A percentile compares a stretch with the other conserved stretches of the same genome.
These are phyloP conservation scores for Isabelozyma pseudorhagii DNA, from an alignment of 805 yeast genomes.

Conservation along the genomic window DNA sequence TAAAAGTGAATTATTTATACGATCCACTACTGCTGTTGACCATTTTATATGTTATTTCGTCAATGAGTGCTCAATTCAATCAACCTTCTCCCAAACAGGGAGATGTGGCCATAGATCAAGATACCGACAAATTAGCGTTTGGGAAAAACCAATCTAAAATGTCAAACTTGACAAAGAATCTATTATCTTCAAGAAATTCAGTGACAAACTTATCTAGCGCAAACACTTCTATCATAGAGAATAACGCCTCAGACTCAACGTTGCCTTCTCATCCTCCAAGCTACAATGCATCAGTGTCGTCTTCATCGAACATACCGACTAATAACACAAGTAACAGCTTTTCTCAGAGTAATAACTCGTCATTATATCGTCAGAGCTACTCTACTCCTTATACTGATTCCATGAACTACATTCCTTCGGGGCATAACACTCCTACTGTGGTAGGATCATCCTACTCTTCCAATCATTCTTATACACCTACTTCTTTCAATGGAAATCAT, in stretches of 20 bases:
- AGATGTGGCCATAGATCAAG: neutral
- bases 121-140: neutral
- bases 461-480: conserved; percentile 35
- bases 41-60: neutral
- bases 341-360: neutral
- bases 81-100: neutral
- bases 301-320: conserved; percentile 6
- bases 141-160: conserved; percentile 9
- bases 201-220: conserved; percentile 1
- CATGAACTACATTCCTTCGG: conserved; percentile 34
- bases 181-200: conserved; percentile 12
- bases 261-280: conserved; percentile 5
- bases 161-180: conserved; percentile 28
- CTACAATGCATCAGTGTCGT: conserved; percentile 2
- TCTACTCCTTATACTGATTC: conserved; percentile 9
- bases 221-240: neutral
- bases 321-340: neutral
- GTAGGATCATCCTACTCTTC: conserved; percentile 42
- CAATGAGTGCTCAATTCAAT: conserved; percentile 5
- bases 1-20: too few relatives aligned
- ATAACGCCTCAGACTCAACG: neutral
- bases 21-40: neutral
- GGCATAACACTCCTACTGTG: conserved; percentile 42
- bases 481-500: conserved; percentile 14
- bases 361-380: conserved; percentile 1